A percentile compares a stretch with the other conserved stretches of the same genome.
These are phyloP conservation scores for Brachypodium distachyon DNA, from an alignment of 202 grass and related monocot genomes.

Conservation along the genomic window DNA sequence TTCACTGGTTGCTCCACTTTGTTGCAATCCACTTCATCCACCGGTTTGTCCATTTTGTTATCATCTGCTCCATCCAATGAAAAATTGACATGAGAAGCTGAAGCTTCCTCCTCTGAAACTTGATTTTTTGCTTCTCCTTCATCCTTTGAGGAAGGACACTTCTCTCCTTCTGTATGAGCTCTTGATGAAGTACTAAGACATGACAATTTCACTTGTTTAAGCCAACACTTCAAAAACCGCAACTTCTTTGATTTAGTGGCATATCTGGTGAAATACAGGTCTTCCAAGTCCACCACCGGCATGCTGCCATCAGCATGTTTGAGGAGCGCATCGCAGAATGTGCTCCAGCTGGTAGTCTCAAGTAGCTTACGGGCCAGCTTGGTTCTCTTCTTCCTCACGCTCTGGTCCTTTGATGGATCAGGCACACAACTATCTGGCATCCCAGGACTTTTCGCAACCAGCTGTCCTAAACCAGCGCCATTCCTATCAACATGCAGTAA, in stretches of 20 bases:
- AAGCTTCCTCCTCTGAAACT: constrained; percentile 36
- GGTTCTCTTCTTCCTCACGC: constrained; percentile 51
- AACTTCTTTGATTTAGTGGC: constrained; percentile 55
- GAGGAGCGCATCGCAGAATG: constrained; percentile 49
- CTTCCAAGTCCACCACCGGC: constrained; percentile 49
- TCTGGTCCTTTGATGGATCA: constrained; percentile 26
- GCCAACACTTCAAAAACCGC: constrained; percentile 94
- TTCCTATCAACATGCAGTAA: constrained; percentile 49
- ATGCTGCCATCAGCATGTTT: constrained; percentile 32
- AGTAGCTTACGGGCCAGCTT: constrained; percentile 40
- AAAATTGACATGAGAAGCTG: constrained; percentile 6
- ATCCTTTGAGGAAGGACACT: constrained; percentile 28
- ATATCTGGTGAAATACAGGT: constrained; percentile 67
- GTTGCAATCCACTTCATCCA: constrained; percentile 30
- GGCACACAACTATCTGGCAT: not conserved
- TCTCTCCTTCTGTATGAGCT: constrained; percentile 21
- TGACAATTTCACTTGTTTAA: constrained; percentile 54
- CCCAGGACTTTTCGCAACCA: not conserved
- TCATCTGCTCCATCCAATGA: constrained; percentile 19
- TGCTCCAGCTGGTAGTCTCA: constrained; percentile 32
- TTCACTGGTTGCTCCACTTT: constrained; percentile 19
- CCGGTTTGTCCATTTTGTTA: constrained; percentile 11
- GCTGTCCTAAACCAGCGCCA: constrained; percentile 16
- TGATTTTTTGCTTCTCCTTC: constrained; percentile 34
- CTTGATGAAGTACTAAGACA: constrained; percentile 20